Percentiles rank a stretch among this genome's conserved stretches.
phyloP scores from a whole-genome alignment of 495 filamentous ascomycete species.

The Neurospora hispaniola region DNA sequence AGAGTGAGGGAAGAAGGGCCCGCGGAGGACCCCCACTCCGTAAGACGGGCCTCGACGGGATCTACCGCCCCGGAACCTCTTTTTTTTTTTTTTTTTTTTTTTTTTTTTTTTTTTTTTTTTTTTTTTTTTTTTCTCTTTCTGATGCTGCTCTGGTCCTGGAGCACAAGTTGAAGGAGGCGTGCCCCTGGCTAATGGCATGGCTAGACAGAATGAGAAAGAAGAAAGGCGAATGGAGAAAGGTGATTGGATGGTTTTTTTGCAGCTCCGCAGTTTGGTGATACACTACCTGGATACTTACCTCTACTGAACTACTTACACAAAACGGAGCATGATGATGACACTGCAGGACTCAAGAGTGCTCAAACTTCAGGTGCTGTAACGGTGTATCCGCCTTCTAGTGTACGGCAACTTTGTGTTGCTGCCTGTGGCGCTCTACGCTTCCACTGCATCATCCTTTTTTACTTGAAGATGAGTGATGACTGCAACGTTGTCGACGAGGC shows the following conservation, averaged over 20 bases:
- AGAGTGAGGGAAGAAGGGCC: neutral
- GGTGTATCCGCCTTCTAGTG: neutral
- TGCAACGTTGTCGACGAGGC: neutral
- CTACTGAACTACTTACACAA: neutral
- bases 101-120: neutral
- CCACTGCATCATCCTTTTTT: neutral
- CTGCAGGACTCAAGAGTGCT: neutral
- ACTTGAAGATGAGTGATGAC: neutral
- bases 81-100: neutral
- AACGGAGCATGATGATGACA: neutral
- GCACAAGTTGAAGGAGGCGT: neutral
- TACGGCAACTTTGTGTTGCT: neutral
- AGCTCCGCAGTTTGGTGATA: neutral
- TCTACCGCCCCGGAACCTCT: neutral
- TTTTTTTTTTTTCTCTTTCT: neutral
- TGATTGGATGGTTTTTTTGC: neutral
- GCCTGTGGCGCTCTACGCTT: neutral
- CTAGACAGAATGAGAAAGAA: neutral
- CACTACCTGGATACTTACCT: neutral
- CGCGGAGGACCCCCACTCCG: neutral
- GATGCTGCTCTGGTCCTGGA: neutral
- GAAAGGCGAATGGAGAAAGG: neutral
- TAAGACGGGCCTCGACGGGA: neutral
- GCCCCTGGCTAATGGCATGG: neutral
- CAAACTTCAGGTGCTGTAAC: neutral